Base-by-base conservation (phyloP, 2,329 filamentous ascomycete genomes). In the Claviceps sp. region DNA sequence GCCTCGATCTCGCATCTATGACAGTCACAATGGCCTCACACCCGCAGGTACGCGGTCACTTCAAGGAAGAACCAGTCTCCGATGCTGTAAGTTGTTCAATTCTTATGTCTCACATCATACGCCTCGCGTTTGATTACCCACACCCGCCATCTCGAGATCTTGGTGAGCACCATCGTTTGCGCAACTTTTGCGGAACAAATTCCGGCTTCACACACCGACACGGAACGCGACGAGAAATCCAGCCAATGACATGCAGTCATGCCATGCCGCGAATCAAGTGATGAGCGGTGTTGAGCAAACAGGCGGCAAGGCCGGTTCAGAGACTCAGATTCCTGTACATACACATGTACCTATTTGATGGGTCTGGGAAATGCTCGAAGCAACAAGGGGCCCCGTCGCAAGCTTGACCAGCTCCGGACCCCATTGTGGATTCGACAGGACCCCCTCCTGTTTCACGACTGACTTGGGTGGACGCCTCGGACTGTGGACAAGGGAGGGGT, bases 381-480 rank as follows among this genome's bases (percentile, higher is more conserved):
- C 41, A 46, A 46, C n/a, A 24, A 45, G 43, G 14, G 53, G 48
- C 50, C 54, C 49, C 46, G 55, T 57, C 57, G 55, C 57, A 57
- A 57, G 52, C 50, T 52, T 57, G 56, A 53, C 54, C 56, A 50
- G 54, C 51, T 54, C 55, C 51, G 56, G 57, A 56, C 51, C 49
- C 53, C 41, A 46, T 40, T 37, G 54, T 58, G 55, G 56, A 52
- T 49, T 55, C 54, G 42, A 52, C 54, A 54, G 55, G 54, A 52
- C 50, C 26, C 38, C 38, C 55, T 56, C 54, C 55, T 58, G 57
- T 58, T 58, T 58, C 55, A 58, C 57, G 52, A 56, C 44, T 44
- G 53, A 53, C 57, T 50, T 55, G 52, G 55, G 51, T 57, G 54
- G 50, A 47, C 49, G 52, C 51, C 51, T 51, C 49, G 54, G 48